Base-by-base conservation (phyloP, 371 early-diverging fungal species). In the Mucor sp. region DNA sequence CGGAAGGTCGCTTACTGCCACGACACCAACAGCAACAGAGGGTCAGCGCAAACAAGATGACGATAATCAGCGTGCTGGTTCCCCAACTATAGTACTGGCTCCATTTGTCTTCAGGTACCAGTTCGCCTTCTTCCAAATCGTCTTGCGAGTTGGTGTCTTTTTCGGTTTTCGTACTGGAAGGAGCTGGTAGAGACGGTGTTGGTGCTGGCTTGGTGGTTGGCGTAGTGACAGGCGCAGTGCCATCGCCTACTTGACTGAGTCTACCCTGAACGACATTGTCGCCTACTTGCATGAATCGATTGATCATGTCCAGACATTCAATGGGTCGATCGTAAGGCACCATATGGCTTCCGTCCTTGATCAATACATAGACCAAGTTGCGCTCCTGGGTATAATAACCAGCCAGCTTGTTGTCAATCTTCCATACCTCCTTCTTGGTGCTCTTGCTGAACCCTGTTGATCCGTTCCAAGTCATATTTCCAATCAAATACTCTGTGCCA, bases 341-440 rank as follows among this genome's bases (percentile, higher is more conserved):
- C 95, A 95, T 95, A 71, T 95, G 95, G 39, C 88, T 88, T 14
- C 90, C 90, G 66, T 91, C 85, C 60, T 85, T 80, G 27, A 93
- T 77, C 8, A 89, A 23, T 0, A 89, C 87, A 74, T 88, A 90
- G 1, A 87, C 89, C 60, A 95, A 77, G 67, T 94, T 93, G 27
- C 91, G 79, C 8, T 81, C 87, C 28, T 77, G 72, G 25, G 81
- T 83, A 71, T 84, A 83, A 53, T 76, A 66, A 23, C 93, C 95
- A 27, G 78, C 84, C 2, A 78, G 25, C 28, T 74, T 71, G 60
- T 84, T 81, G 27, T 91, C 86, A 27, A 93, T 79, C 7, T 70
- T 74, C 91, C 90, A 91, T 6, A 81, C 71, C 14, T 71, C 48
- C 12, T 62, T 56, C 21, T 66, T 65, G 1, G 78, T 71, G 8